Conservation (phyloP, 306 rosid species). For the Geum urbanum region DNA sequence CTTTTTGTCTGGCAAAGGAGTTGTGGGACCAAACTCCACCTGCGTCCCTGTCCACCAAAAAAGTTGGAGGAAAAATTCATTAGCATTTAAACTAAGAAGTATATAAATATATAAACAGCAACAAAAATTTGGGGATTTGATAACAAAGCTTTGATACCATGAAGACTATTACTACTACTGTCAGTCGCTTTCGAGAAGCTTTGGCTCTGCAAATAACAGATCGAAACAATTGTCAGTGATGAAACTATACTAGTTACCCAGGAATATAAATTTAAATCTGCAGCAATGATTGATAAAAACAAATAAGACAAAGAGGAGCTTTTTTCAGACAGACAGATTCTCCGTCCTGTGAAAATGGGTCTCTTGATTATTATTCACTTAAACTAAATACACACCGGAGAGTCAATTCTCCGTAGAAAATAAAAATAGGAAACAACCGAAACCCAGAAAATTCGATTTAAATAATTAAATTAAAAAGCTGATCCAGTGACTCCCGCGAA, state of each 20-base stretch:
- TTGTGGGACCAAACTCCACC: conserved; percentile 95
- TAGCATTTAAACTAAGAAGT: conserved; percentile 24
- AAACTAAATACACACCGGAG: conserved; percentile 30
- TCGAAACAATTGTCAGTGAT: conserved; percentile 36
- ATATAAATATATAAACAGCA: conserved; percentile 22
- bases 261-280: conserved; percentile 16
- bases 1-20: conserved; percentile 99
- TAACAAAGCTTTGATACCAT: conserved; percentile 56
- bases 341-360: conserved; percentile 23
- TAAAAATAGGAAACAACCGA: conserved; percentile 26
- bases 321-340: conserved; percentile 38
- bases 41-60: conserved; percentile 72
- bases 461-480: conserved; percentile 20
- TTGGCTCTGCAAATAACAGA: conserved; percentile 52
- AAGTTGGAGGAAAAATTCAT: conserved; percentile 20
- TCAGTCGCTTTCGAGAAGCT: conserved; percentile 83
- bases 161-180: conserved; percentile 36
- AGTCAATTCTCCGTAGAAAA: not conserved
- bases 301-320: conserved; percentile 71
- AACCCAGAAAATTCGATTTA: conserved; percentile 29
- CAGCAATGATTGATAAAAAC: conserved; percentile 20
- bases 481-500: conserved; percentile 55
- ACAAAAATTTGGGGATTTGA: conserved; percentile 31
- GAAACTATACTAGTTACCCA: conserved; percentile 20
- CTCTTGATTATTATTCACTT: conserved; percentile 21